Conservation (phyloP, 2,329 filamentous ascomycete genomes). For the Metarhizium humberi region DNA sequence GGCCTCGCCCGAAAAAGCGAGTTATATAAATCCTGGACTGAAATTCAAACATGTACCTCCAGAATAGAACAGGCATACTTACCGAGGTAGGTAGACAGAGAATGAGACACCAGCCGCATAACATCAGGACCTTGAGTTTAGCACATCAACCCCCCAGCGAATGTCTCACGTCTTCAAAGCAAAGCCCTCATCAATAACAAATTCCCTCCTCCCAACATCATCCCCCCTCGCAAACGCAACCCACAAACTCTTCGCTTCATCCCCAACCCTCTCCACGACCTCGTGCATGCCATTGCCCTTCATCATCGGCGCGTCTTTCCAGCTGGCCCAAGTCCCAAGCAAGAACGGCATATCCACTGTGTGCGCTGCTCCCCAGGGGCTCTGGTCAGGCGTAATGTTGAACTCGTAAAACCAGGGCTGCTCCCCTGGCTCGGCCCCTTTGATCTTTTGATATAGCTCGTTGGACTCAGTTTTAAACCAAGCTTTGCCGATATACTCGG, state of each 20-base stretch:
- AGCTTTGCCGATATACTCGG: no score
- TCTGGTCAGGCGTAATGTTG: conserved; percentile 4
- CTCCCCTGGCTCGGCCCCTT: no score
- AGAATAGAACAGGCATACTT: no score
- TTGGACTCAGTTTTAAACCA: no score
- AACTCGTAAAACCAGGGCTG: conserved; percentile 4
- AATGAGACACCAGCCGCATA: neutral
- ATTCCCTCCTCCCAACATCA: neutral
- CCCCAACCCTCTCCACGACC: conserved; percentile 5
- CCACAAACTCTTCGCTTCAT: conserved; percentile 8
- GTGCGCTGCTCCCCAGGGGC: conserved; percentile 7
- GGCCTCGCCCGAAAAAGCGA: no score
- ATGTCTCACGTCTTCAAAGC: neutral
- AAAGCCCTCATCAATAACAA: conserved; percentile 1
- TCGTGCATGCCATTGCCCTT: conserved; percentile 1
- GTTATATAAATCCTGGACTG: no score
- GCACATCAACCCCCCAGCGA: neutral
- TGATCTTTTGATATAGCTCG: no score
- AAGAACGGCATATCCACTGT: conserved; percentile 11
- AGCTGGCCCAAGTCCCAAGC: conserved; percentile 2
- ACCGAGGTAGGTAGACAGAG: no score
- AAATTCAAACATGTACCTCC: no score
- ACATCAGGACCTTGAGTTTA: neutral
- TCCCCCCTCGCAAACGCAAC: conserved; percentile 8
- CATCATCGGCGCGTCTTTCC: conserved; percentile 13